Base-by-base conservation (phyloP, 164 flowering plant genomes). In the Warburgia ugandensis region DNA sequence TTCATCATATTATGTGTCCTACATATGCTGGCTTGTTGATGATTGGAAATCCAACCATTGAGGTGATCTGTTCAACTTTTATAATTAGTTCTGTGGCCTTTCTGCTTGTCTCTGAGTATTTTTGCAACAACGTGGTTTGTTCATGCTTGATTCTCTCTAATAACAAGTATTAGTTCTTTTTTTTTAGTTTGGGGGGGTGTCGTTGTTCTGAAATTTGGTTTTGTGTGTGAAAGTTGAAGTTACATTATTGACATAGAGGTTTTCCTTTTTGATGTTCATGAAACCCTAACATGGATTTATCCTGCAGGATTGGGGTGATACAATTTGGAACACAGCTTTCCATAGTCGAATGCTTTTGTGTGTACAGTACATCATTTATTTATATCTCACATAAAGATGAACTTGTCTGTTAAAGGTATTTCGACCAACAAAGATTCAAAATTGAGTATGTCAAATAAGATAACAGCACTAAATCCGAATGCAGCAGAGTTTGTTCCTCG, bases 401-500 rank as follows among this genome's bases (percentile, higher is more conserved):
- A 64, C 77, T 65, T 84, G 41, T 77, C 83, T 43, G 73, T 70
- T 62, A 82, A 76, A 64, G 78, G 70, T 38, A 44, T 60, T 46
- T 69, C 30, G 19, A 13, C 69, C 53, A 56, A 63, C 38, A 68
- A 45, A 36, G 77, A 73, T 43, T 38, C 69, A 20, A 81, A 74
- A 51, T 75, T 73, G 38, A 63, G 29, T 50, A 21, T 56, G n/a
- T 1, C 53, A 6, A 67, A 52, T 56, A 84, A 74, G 70, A 52
- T 50, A 29, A 73, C 84, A 17, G 50, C 72, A 41, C 75, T 94
- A 60, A 94, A 94, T 67, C 97, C 99, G 29, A 71, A 94, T 81
- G 99, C 99, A 40, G 86, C 90, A 48, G 99, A 83, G 64, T 94
- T 94, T 57, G 60, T 94, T 65, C 99, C 99, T 6, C 76, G 55